Percentiles rank a stretch among this genome's conserved stretches.
Evolutionary conservation across 306 rosid genomes (phyloP).

Genomic region (Dryas octopetala): DNA sequence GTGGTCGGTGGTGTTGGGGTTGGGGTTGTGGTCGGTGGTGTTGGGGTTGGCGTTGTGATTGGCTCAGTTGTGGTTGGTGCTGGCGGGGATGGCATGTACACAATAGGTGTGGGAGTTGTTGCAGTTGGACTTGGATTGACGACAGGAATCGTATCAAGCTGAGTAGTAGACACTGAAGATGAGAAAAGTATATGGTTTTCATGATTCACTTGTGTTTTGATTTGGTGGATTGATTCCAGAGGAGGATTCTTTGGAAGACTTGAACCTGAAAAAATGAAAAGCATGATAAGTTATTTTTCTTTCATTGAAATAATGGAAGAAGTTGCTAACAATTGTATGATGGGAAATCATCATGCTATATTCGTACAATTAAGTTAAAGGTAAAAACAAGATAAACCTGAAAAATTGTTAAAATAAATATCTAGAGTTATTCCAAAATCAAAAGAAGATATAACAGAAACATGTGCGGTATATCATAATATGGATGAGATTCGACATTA

Average conservation of each 20-base stretch:
- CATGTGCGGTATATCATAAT: background rate
- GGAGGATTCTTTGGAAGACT: constrained; percentile 43
- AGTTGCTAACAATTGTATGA: background rate
- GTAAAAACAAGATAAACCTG: constrained; percentile 4
- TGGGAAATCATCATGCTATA: background rate
- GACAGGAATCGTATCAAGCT: constrained; percentile 55
- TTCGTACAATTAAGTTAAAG: background rate
- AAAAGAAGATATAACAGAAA: background rate
- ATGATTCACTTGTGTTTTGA: constrained; percentile 31
- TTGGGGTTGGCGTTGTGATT: background rate
- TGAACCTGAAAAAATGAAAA: constrained; percentile 57
- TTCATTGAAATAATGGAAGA: background rate
- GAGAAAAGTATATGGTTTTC: constrained; percentile 47
- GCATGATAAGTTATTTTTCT: constrained; percentile 9
- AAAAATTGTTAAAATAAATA: background rate
- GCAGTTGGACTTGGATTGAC: constrained; percentile 80
- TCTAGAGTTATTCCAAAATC: background rate
- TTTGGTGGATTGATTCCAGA: constrained; percentile 31
- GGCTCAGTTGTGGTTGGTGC: constrained; percentile 40
- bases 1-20: constrained; percentile 7
- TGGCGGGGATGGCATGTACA: constrained; percentile 47
- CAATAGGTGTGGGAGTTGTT: constrained; percentile 43
- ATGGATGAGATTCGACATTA: background rate
- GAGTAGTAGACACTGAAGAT: constrained; percentile 38
- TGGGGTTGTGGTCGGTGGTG: constrained; percentile 16